phyloP scores from a whole-genome alignment of 2,329 filamentous ascomycete genomes.

The Stachybotrys chartarum region DNA sequence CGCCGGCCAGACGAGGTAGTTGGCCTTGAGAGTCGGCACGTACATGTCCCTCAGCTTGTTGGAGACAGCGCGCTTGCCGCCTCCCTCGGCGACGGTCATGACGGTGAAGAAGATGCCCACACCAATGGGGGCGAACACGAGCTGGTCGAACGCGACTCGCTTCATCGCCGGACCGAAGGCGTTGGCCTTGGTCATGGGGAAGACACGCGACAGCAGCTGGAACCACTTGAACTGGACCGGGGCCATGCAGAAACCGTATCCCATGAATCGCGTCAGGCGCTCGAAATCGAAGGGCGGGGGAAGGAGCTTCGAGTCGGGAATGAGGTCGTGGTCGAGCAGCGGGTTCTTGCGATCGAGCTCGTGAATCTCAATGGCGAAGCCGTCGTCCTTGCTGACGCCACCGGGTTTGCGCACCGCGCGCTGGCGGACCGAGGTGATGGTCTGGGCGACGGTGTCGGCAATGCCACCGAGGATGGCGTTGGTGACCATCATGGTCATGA shows the following conservation, averaged over 20 bases:
- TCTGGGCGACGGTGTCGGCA: conserved; percentile 92
- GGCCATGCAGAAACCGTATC: conserved; percentile 94
- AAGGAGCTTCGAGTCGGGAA: conserved; percentile 52
- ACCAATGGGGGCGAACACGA: conserved; percentile 86
- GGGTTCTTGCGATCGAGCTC: conserved; percentile 79
- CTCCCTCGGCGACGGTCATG: conserved; percentile 94
- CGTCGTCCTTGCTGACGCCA: conserved; percentile 55
- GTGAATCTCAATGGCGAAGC: conserved; percentile 78
- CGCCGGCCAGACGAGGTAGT: conserved; percentile 89
- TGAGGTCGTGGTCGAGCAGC: conserved; percentile 55
- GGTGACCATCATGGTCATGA: conserved; percentile 98
- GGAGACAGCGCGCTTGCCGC: conserved; percentile 68
- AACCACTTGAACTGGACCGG: conserved; percentile 97
- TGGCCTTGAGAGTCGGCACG: conserved; percentile 87
- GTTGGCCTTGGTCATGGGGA: conserved; percentile 74
- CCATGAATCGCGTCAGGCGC: conserved; percentile 89
- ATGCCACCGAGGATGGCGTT: conserved; percentile 94
- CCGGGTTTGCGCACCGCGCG: conserved; percentile 57
- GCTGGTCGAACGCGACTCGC: conserved; percentile 84
- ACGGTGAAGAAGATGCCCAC: conserved; percentile 86
- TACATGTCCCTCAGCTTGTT: conserved; percentile 93
- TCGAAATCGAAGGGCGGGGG: conserved; percentile 94
- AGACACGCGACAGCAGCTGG: conserved; percentile 69
- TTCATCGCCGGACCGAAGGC: conserved; percentile 76
- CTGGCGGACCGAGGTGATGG: conserved; percentile 75